Percentiles rank a stretch among this genome's conserved stretches.
phyloP scores from a whole-genome alignment of 2,329 filamentous ascomycete genomes.

The Tolypocladium pustulatum region DNA sequence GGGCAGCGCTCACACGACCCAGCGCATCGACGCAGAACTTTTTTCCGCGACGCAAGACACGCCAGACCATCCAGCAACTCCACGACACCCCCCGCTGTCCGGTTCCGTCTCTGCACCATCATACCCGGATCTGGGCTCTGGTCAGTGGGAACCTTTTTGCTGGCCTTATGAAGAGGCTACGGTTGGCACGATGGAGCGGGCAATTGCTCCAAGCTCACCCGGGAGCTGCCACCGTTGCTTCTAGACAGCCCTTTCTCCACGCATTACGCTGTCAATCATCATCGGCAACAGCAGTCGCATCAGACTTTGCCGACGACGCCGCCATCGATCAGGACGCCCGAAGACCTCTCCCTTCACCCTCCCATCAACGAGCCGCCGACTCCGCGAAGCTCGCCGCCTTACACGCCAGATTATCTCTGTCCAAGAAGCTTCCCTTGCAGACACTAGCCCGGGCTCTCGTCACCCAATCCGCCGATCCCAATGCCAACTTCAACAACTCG shows the following conservation, averaged over 20 bases:
- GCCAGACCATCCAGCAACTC: neutral
- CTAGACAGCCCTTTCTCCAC: conserved; percentile 15
- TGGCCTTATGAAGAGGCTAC: conserved; percentile 29
- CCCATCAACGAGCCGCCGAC: conserved; percentile 50
- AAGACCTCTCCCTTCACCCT: conserved; percentile 56
- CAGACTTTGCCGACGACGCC: conserved; percentile 11
- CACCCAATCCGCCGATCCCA: conserved; percentile 71
- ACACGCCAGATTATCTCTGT: conserved; percentile 77
- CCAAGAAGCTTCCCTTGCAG: conserved; percentile 71
- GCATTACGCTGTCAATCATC: conserved; percentile 22
- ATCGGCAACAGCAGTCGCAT: conserved; percentile 11
- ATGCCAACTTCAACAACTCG: conserved; percentile 78
- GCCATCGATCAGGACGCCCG: conserved; percentile 10
- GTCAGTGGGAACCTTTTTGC: neutral
- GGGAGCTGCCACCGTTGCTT: conserved; percentile 11
- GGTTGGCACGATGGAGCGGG: conserved; percentile 29
- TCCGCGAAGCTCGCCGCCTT: conserved; percentile 90
- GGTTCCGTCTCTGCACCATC: neutral
- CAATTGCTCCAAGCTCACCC: conserved; percentile 27
- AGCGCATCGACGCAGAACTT: conserved; percentile 3
- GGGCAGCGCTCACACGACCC: conserved; percentile 8
- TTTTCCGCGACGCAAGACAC: conserved; percentile 1
- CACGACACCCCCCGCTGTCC: neutral
- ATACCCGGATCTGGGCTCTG: neutral
- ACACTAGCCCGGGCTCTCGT: conserved; percentile 80